Evolutionary conservation across 2,329 filamentous ascomycete species (phyloP), one percentile per base, ranked within the genome.

Genomic region (Hymenoscyphus occultus): DNA sequence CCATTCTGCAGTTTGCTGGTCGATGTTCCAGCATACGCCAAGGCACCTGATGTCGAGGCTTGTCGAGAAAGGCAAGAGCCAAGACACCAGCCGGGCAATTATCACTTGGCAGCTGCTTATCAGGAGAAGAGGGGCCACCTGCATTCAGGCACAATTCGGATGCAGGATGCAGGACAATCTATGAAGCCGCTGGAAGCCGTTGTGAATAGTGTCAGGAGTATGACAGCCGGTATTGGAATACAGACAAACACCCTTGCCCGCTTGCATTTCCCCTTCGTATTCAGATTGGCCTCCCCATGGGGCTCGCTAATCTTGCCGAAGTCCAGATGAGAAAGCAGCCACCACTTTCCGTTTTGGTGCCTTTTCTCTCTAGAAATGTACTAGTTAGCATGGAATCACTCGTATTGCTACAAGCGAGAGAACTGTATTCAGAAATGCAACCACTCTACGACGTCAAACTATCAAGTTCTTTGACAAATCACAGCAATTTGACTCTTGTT

Each of bases 1-100:
- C 19, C 19, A n/a, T 19, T 51, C 45, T 22, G 57, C 57, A 35
- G 57, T 59, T n/a, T 42, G 42, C 14, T 32, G 51, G 42, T 14
- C 6, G 42, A 54, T 22, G 35, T n/a, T 28, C 51, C 28, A 42
- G 16, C 28, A 7, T 59, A 10, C 39, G 48, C 35, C 28, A 32
- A 51, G 59, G 9, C 59, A 48, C 59, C 45, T 61, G 59, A 61
- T 61, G 9, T 42, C 31, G 28, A 61, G 14, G 9, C 40, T 61
- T 51, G 42, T 42, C 59, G 48, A 61, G 59, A 59, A 59, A 61
- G 59, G 59, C 13, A 61, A 61, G 59, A 61, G 59, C 59, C 59
- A 54, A 54, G 48, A 54, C 19, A 12, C 4, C 19, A 2, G 9
- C 48, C 19, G 7, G 48, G 48, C 10, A 22, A 28, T 28, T 54